Conservation (phyloP, 345 rosid genomes). For the Citrus sinensis region DNA sequence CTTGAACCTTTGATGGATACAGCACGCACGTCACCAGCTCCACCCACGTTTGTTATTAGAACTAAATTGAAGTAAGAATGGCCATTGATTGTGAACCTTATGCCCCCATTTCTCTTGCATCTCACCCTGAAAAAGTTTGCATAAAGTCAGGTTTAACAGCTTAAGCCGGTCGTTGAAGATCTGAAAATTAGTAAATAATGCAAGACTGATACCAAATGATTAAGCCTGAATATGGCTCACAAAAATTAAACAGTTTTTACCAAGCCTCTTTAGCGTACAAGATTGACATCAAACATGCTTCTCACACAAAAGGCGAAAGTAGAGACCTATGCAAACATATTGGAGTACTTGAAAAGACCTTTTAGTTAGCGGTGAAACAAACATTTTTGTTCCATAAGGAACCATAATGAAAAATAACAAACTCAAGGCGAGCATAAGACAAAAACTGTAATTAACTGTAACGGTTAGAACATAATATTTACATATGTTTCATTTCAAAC, state of each 20-base stretch:
- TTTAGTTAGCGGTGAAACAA: neutral
- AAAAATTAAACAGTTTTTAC: no score
- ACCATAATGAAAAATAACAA: no score
- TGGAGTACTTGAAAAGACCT: neutral
- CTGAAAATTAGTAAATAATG: neutral
- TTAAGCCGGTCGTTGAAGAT: neutral
- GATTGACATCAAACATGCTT: neutral
- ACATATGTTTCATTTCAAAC: no score
- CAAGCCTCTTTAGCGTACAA: neutral
- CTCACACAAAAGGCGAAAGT: neutral
- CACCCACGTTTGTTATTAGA: conserved; percentile 68
- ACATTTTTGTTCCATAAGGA: no score
- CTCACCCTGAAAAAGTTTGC: conserved; percentile 37
- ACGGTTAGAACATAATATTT: no score
- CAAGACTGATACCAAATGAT: neutral
- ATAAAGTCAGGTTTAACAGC: neutral
- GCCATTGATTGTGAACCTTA: conserved; percentile 71
- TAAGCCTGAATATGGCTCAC: no score
- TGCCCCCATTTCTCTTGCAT: conserved; percentile 67
- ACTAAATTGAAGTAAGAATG: conserved; percentile 81
- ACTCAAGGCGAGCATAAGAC: no score
- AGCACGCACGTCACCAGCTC: conserved; percentile 66
- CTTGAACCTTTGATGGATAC: conserved; percentile 64
- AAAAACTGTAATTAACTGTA: no score
- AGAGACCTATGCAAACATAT: neutral